Conservation (phyloP, 208 protist genomes). For the Leishmania amazonensis region DNA sequence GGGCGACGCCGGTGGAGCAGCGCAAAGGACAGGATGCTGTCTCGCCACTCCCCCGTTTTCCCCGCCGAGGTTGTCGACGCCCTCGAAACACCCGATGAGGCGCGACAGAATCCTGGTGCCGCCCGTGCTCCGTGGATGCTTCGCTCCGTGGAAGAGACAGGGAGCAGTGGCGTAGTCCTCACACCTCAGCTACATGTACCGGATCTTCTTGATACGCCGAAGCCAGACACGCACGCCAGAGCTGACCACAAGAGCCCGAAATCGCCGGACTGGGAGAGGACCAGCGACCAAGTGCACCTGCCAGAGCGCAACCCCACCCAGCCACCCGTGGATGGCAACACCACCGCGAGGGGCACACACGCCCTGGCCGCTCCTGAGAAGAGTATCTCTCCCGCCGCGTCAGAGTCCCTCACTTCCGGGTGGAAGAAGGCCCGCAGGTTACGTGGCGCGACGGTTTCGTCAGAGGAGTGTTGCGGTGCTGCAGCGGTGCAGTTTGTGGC, state of each 20-base stretch:
- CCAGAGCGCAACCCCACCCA: conserved; percentile 5
- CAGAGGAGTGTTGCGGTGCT: background rate
- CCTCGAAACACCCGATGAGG: background rate
- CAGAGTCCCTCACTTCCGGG: too few species aligned
- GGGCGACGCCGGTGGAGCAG: conserved; percentile 8
- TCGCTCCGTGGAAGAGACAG: background rate
- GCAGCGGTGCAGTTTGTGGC: too few species aligned
- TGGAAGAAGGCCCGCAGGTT: background rate
- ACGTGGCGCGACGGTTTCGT: background rate
- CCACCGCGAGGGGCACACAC: background rate
- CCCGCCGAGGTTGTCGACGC: background rate
- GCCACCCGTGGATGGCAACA: conserved; percentile 7
- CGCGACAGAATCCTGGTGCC: background rate
- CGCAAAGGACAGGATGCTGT: background rate
- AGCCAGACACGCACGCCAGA: too few species aligned
- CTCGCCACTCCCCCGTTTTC: background rate
- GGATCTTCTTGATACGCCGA: background rate
- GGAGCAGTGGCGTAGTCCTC: background rate
- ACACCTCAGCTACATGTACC: background rate
- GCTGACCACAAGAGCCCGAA: too few species aligned
- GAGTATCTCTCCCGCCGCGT: background rate
- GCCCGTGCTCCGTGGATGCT: background rate
- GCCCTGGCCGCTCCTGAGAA: background rate
- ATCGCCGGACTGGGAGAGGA: background rate
- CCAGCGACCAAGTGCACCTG: background rate